Evolutionary conservation across 768 basidiomycete species (phyloP).

Genomic region (Sarcomyxa edulis): DNA sequence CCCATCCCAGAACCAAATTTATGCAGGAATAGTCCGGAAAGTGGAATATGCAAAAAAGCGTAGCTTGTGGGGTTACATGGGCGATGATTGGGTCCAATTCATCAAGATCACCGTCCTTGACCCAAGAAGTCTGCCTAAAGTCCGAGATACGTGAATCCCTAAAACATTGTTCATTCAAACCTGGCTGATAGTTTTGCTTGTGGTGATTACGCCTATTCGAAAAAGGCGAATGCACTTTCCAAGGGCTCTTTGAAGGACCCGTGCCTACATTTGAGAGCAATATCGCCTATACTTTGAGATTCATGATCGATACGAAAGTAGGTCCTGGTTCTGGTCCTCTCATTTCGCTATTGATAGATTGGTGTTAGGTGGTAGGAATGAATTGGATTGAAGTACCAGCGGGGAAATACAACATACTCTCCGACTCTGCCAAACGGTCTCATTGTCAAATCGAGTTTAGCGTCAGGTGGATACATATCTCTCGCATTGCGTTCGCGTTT

Average conservation of each 20-base stretch:
- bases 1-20: slow-evolving; percentile 23
- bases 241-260: slow-evolving; percentile 48
- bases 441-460: slow-evolving; percentile 86
- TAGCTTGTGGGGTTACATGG: slow-evolving; percentile 84
- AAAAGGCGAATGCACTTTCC: slow-evolving; percentile 63
- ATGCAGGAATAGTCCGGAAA: slow-evolving; percentile 34
- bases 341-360: neutral
- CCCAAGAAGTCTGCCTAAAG: slow-evolving; percentile 75
- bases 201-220: slow-evolving; percentile 59
- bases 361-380: slow-evolving; percentile 86
- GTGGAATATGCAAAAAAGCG: slow-evolving; percentile 61
- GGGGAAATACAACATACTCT: slow-evolving; percentile 69
- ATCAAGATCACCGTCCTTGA: slow-evolving; percentile 78
- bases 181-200: slow-evolving; percentile 12
- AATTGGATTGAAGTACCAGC: slow-evolving; percentile 96
- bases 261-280: slow-evolving; percentile 90
- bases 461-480: slow-evolving; percentile 44
- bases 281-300: slow-evolving; percentile 83
- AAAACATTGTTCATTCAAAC: neutral
- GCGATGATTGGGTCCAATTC: slow-evolving; percentile 76
- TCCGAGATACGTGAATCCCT: slow-evolving; percentile 83
- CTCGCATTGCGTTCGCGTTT: no score
- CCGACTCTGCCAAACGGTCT: slow-evolving; percentile 57
- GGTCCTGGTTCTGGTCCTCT: slow-evolving; percentile 6
- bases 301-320: slow-evolving; percentile 98